Evolutionary conservation across 768 basidiomycete species (phyloP).

Genomic region (Pilatotrama ljubarskyi): DNA sequence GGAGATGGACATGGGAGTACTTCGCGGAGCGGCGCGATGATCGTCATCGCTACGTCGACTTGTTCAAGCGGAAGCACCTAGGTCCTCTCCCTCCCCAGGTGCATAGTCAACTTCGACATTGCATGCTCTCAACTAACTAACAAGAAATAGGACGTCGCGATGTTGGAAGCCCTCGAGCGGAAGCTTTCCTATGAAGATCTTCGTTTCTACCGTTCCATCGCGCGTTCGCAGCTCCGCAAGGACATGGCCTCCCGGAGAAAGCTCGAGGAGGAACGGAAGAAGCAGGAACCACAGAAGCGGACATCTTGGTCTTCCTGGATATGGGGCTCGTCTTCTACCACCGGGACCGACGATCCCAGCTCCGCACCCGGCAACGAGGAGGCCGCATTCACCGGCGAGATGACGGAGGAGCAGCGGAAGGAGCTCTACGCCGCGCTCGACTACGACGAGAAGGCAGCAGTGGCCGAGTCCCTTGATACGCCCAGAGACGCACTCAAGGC

Average conservation of each 20-base stretch:
- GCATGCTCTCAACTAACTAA: background rate
- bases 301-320: conserved; percentile 76
- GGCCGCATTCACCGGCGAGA: conserved; percentile 57
- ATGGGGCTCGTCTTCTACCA: conserved; percentile 68
- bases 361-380: conserved; percentile 43
- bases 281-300: conserved; percentile 47
- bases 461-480: conserved; percentile 65
- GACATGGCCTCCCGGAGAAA: conserved; percentile 71
- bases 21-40: conserved; percentile 88
- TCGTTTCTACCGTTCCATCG: conserved; percentile 95
- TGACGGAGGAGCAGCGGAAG: conserved; percentile 89
- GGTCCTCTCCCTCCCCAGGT: conserved; percentile 57
- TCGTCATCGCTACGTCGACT: conserved; percentile 76
- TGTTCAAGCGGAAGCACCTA: conserved; percentile 78
- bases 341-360: conserved; percentile 28
- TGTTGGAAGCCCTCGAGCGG: conserved; percentile 67
- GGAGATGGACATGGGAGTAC: conserved; percentile 91
- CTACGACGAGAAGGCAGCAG: conserved; percentile 84
- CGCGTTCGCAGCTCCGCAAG: conserved; percentile 83
- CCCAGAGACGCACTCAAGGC: conserved; percentile 81
- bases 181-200: conserved; percentile 94
- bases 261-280: conserved; percentile 66
- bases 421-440: conserved; percentile 90
- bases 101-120: conserved; percentile 28
- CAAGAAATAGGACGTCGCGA: conserved; percentile 45